These are phyloP conservation scores for Daucus carota DNA, from an alignment of 129 eudicot species.

Conservation along the genomic window DNA sequence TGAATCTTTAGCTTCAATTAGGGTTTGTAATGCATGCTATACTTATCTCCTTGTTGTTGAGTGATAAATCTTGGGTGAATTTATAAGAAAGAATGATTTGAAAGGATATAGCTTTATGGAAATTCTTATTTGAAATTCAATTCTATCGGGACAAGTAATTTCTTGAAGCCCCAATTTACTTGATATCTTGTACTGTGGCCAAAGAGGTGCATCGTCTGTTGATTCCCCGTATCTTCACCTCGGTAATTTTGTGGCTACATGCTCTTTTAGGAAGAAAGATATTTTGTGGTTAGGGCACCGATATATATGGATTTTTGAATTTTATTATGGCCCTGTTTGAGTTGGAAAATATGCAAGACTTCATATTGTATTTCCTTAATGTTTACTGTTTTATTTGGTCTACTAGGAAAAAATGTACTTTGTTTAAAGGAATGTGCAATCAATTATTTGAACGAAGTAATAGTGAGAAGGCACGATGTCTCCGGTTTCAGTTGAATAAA, in stretches of 20 bases:
- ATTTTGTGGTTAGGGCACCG: neutral
- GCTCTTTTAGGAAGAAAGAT: neutral
- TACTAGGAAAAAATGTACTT: neutral
- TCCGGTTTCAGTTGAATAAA: neutral
- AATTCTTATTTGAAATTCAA: neutral
- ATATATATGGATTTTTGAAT: neutral
- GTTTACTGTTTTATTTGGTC: neutral
- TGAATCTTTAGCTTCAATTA: constrained; percentile 23
- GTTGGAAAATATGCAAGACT: neutral
- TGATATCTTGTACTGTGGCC: neutral
- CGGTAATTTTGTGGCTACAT: neutral
- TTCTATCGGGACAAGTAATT: neutral
- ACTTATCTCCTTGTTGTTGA: neutral
- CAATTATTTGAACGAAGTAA: neutral
- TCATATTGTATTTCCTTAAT: neutral
- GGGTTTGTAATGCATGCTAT: constrained; percentile 24
- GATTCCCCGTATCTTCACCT: neutral
- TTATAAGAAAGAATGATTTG: neutral
- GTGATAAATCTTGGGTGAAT: neutral
- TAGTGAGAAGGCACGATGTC: neutral
- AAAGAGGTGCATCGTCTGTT: neutral
- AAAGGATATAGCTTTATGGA: neutral
- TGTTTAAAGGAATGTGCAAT: neutral
- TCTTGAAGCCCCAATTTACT: neutral
- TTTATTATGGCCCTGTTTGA: neutral